Conservation (phyloP, 2,329 filamentous ascomycete genomes). For the Colletotrichum zoysiae region DNA sequence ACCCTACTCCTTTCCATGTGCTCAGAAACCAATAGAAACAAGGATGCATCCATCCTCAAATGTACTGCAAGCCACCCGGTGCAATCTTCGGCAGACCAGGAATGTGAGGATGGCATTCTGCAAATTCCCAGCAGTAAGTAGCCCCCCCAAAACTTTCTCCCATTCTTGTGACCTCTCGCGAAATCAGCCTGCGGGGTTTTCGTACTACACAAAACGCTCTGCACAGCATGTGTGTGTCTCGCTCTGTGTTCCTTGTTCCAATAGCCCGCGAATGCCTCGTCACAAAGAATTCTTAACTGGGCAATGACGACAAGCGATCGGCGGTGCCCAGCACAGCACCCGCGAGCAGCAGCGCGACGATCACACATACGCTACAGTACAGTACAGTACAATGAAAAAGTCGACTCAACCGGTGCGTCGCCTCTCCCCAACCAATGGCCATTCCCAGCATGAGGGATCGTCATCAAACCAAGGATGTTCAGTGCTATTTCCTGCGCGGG, state of each 20-base stretch:
- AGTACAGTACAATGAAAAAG: slow-evolving; percentile 9
- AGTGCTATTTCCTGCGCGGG: slow-evolving; percentile 7
- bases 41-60: slow-evolving; percentile 5
- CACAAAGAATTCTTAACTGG: slow-evolving; percentile 13
- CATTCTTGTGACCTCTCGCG: not conserved
- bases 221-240: not conserved
- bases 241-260: not conserved
- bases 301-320: slow-evolving; percentile 34
- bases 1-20: not conserved
- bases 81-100: slow-evolving; percentile 7
- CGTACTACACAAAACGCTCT: too few species aligned
- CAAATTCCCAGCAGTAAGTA: not conserved
- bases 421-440: slow-evolving; percentile 17
- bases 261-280: not conserved
- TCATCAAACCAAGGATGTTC: slow-evolving; percentile 24
- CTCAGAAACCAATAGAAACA: slow-evolving; percentile 8
- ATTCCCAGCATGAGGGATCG: slow-evolving; percentile 25
- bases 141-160: slow-evolving; percentile 5
- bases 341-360: slow-evolving; percentile 25
- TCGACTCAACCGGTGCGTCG: slow-evolving; percentile 26
- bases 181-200: not conserved
- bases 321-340: slow-evolving; percentile 28
- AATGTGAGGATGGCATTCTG: slow-evolving; percentile 35
- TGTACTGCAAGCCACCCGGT: slow-evolving; percentile 22
- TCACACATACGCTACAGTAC: slow-evolving; percentile 7